These are phyloP conservation scores for Xylogone sp. DNA, from an alignment of 2,329 filamentous ascomycete species.

Conservation along the genomic window DNA sequence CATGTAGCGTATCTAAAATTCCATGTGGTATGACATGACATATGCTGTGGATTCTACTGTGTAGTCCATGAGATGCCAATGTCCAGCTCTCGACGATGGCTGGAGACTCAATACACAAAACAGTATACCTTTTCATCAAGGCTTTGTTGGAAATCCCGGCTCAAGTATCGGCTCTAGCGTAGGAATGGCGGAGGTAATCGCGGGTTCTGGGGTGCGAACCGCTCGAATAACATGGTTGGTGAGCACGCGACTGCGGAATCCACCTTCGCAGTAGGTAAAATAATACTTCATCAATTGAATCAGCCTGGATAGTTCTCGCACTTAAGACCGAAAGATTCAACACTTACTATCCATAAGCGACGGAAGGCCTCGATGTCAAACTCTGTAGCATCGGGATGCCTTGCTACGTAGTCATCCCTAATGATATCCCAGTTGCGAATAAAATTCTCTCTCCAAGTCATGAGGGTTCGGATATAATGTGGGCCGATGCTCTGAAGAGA, in stretches of 20 bases:
- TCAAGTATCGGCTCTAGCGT: too few species aligned
- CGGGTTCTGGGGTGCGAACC: neutral
- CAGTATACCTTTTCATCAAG: too few species aligned
- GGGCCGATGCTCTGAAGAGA: slow-evolving; percentile 68
- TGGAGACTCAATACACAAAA: too few species aligned
- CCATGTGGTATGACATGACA: too few species aligned
- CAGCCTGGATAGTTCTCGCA: too few species aligned
- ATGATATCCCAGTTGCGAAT: slow-evolving; percentile 60
- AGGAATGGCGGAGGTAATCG: too few species aligned
- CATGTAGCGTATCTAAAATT: too few species aligned
- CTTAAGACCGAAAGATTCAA: too few species aligned
- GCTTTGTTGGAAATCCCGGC: too few species aligned
- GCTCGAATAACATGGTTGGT: neutral
- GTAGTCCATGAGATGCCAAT: too few species aligned
- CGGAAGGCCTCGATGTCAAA: slow-evolving; percentile 63
- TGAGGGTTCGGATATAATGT: slow-evolving; percentile 67
- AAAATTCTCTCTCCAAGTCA: slow-evolving; percentile 66
- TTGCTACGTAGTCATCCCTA: slow-evolving; percentile 51
- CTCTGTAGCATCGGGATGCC: slow-evolving; percentile 56
- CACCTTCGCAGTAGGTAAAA: slow-evolving; percentile 72
- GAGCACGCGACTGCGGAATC: slow-evolving; percentile 43
- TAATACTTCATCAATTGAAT: slow-evolving; percentile 53
- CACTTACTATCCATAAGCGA: slow-evolving; percentile 64
- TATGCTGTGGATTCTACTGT: too few species aligned
- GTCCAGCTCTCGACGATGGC: too few species aligned